Evolutionary conservation across 2,329 filamentous ascomycete species (phyloP).

Genomic region (Magnaporthiopsis rhizophila): DNA sequence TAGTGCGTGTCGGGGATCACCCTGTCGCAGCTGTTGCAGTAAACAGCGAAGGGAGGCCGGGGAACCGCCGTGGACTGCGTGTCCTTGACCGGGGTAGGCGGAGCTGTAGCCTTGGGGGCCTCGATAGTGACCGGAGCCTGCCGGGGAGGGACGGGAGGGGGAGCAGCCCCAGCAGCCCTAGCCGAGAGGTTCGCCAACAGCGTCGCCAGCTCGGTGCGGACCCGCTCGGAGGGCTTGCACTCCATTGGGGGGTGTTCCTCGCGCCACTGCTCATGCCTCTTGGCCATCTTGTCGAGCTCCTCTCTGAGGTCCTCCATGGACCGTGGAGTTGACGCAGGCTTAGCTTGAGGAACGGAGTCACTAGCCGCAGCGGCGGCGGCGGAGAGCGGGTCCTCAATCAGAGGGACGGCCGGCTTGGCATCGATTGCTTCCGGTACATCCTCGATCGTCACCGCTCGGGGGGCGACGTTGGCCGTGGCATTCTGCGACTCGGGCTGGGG

Average conservation of each 20-base stretch:
- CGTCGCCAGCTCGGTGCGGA: neutral
- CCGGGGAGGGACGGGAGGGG: conserved; percentile 3
- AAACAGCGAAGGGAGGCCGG: conserved; percentile 63
- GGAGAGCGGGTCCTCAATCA: neutral
- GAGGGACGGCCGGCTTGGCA: conserved; percentile 9
- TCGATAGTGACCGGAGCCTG: neutral
- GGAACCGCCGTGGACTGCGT: conserved; percentile 9
- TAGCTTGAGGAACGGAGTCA: neutral
- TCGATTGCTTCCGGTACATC: conserved; percentile 33
- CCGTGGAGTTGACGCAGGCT: neutral
- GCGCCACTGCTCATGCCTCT: too few species aligned
- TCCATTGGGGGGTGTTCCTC: too few species aligned
- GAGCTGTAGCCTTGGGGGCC: neutral
- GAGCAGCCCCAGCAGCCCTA: neutral
- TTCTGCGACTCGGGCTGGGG: conserved; percentile 8
- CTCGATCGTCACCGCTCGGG: conserved; percentile 36
- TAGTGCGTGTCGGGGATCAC: conserved; percentile 78
- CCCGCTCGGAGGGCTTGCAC: too few species aligned
- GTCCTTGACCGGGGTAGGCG: neutral
- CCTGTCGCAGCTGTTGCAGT: conserved; percentile 83
- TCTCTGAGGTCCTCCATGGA: conserved; percentile 2
- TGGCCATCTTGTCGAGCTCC: neutral
- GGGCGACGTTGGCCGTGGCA: conserved; percentile 8
- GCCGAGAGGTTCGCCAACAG: neutral
- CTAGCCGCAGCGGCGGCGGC: neutral